These are phyloP conservation scores for Hygrophorus pudorinus DNA, from an alignment of 768 basidiomycete genomes.

Conservation along the genomic window DNA sequence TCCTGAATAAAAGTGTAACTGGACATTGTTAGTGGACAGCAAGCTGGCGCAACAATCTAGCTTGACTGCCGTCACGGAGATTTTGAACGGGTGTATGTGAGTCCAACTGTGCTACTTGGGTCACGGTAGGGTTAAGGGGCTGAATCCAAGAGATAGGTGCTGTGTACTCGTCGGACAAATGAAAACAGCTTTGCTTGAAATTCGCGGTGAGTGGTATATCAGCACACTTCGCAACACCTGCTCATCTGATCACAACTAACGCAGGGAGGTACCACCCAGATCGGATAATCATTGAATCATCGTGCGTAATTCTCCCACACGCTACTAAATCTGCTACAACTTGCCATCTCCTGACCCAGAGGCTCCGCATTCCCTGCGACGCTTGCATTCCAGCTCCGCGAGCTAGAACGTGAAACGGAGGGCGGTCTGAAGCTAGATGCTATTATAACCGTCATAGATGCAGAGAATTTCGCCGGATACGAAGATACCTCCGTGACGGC, in stretches of 20 bases:
- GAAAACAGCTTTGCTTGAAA: constrained; percentile 83
- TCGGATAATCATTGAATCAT: constrained; percentile 92
- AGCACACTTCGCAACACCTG: neutral
- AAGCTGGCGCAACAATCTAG: constrained; percentile 80
- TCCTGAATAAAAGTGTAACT: neutral
- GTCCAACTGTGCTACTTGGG: constrained; percentile 13
- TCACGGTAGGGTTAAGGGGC: neutral
- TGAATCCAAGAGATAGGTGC: constrained; percentile 43
- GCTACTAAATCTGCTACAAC: neutral
- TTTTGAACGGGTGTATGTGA: constrained; percentile 93
- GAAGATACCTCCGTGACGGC: constrained; percentile 90
- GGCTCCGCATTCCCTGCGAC: constrained; percentile 96
- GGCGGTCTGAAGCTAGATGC: constrained; percentile 78
- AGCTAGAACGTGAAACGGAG: constrained; percentile 69
- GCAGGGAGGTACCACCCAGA: constrained; percentile 78
- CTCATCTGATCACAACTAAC: neutral
- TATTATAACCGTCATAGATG: constrained; percentile 85
- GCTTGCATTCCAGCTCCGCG: constrained; percentile 87
- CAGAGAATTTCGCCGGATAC: constrained; percentile 87
- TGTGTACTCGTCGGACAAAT: constrained; percentile 94
- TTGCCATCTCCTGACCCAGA: constrained; percentile 30
- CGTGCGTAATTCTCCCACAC: constrained; percentile 38
- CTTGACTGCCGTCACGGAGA: constrained; percentile 83
- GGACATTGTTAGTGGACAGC: constrained; percentile 59
- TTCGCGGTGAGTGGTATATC: constrained; percentile 43